phyloP scores from a whole-genome alignment of 2,329 filamentous ascomycete genomes.

The Aspergillus carbonarius region DNA sequence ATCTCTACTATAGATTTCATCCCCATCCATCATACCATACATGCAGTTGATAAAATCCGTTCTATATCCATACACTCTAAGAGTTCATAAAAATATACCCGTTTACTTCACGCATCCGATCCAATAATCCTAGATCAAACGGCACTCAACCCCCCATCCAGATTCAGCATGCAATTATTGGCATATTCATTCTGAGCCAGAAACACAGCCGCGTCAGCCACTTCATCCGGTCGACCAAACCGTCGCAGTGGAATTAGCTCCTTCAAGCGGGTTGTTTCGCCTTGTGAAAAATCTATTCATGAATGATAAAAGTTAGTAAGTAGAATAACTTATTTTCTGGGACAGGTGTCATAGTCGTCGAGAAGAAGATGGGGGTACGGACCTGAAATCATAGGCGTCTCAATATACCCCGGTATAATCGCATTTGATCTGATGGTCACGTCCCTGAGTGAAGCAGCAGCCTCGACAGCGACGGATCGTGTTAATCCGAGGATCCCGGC shows the following conservation, averaged over 20 bases:
- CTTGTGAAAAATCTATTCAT: slow-evolving; percentile 43
- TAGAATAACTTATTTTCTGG: not conserved
- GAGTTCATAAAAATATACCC: not conserved
- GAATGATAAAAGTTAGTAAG: not conserved
- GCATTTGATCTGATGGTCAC: slow-evolving; percentile 72
- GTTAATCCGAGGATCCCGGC: slow-evolving; percentile 69
- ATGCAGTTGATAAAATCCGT: not conserved
- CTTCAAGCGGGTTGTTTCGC: slow-evolving; percentile 30
- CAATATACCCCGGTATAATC: slow-evolving; percentile 78
- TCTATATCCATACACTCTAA: not conserved
- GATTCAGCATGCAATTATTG: slow-evolving; percentile 81
- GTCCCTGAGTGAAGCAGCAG: slow-evolving; percentile 56
- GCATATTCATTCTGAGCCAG: slow-evolving; percentile 76
- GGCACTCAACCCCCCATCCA: slow-evolving; percentile 81
- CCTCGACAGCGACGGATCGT: slow-evolving; percentile 36
- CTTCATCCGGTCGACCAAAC: slow-evolving; percentile 67
- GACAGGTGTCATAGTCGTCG: too few species aligned
- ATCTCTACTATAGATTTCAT: too few species aligned
- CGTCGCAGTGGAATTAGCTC: slow-evolving; percentile 63
- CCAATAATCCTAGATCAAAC: slow-evolving; percentile 37
- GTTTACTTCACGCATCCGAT: not conserved
- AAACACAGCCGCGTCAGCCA: slow-evolving; percentile 80
- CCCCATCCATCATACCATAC: not conserved
- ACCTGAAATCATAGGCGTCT: slow-evolving; percentile 78
- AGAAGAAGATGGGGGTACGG: slow-evolving; percentile 24